A percentile compares a stretch with the other conserved stretches of the same genome.
Evolutionary conservation across 176 grass and related monocot species (phyloP).

Genomic region (Oryza officinalis): DNA sequence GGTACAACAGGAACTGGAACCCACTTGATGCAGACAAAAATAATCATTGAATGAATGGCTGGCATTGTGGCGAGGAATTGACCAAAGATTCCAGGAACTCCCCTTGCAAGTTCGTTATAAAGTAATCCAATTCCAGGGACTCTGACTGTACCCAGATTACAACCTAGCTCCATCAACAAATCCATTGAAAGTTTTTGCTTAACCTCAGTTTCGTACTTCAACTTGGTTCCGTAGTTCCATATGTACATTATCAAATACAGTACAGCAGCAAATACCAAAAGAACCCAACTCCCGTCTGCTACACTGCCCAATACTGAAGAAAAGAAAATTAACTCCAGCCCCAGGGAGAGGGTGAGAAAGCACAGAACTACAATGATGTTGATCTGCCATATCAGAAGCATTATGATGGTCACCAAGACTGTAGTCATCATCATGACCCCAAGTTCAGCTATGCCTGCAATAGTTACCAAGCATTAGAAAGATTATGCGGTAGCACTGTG

Average conservation of each 20-base stretch:
- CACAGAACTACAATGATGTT: conserved; percentile 86
- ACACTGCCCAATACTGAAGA: conserved; percentile 83
- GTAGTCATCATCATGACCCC: conserved; percentile 98
- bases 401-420: conserved; percentile 91
- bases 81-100: conserved; percentile 92
- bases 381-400: conserved; percentile 99
- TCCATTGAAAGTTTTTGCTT: conserved; percentile 95
- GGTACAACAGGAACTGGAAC: conserved; percentile 92
- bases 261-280: conserved; percentile 80
- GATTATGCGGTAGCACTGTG: not conserved
- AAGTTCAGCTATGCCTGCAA: conserved; percentile 90
- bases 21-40: conserved; percentile 99
- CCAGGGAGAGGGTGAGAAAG: conserved; percentile 77
- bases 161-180: conserved; percentile 73
- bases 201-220: conserved; percentile 97
- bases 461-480: conserved; percentile 40
- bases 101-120: conserved; percentile 94
- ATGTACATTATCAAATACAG: conserved; percentile 85
- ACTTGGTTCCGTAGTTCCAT: conserved; percentile 97
- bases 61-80: conserved; percentile 94
- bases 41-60: conserved; percentile 95
- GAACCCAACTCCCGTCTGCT: conserved; percentile 92
- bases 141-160: conserved; percentile 91
- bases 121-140: conserved; percentile 95
- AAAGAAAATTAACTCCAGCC: conserved; percentile 90